Evolutionary conservation across 169 alveolate species (phyloP).

Genomic region (Eimeria maxima): DNA sequence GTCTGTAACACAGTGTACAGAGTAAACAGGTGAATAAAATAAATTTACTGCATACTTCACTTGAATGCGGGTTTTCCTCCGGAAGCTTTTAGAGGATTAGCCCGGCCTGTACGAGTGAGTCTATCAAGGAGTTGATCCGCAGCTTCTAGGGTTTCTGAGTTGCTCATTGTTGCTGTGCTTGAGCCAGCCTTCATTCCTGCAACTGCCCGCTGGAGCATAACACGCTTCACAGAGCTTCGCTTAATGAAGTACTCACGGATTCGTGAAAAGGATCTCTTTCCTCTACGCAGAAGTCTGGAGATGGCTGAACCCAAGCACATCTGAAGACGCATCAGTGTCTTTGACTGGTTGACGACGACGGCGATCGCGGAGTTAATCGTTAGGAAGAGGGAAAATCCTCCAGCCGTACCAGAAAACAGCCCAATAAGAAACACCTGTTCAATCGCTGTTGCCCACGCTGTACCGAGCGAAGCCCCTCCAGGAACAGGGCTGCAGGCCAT

Average conservation of each 20-base stretch:
- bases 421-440: slow-evolving; percentile 80
- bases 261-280: slow-evolving; percentile 42
- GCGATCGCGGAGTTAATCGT: slow-evolving; percentile 51
- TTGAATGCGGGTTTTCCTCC: neutral
- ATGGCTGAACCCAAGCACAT: slow-evolving; percentile 73
- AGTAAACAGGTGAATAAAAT: neutral
- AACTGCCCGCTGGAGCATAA: slow-evolving; percentile 72
- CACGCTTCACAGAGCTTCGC: slow-evolving; percentile 44
- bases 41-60: neutral
- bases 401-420: slow-evolving; percentile 76
- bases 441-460: slow-evolving; percentile 70
- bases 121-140: slow-evolving; percentile 60
- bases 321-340: slow-evolving; percentile 75
- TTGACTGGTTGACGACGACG: slow-evolving; percentile 57
- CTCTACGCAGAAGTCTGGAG: slow-evolving; percentile 40
- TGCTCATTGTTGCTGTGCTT: slow-evolving; percentile 42
- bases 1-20: neutral
- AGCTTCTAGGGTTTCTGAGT: neutral
- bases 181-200: slow-evolving; percentile 59
- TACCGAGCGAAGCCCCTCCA: slow-evolving; percentile 60
- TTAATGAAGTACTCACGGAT: slow-evolving; percentile 50
- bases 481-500: slow-evolving; percentile 81
- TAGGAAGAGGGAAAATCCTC: slow-evolving; percentile 26
- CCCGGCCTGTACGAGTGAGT: slow-evolving; percentile 25
- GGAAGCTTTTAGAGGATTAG: neutral